phyloP scores from a whole-genome alignment of 257 asterid genomes.

The Ilex aquifolium region DNA sequence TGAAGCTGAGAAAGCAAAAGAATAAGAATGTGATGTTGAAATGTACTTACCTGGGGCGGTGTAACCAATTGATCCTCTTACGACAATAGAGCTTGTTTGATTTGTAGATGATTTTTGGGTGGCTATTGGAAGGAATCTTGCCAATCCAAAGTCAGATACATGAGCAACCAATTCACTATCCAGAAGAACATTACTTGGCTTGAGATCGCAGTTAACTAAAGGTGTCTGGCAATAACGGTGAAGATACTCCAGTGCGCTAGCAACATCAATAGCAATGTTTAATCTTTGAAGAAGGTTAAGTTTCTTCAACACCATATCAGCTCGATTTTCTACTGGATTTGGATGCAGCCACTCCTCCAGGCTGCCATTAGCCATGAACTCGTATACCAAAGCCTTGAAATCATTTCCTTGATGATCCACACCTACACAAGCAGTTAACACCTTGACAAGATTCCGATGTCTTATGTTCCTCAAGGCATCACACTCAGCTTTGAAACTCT shows the following conservation, averaged over 20 bases:
- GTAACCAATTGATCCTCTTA: slow-evolving; percentile 8
- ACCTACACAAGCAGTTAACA: slow-evolving; percentile 15
- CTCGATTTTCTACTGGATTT: background rate
- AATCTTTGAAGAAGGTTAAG: slow-evolving; percentile 21
- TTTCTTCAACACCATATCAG: background rate
- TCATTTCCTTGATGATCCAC: slow-evolving; percentile 17
- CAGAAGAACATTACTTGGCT: slow-evolving; percentile 22
- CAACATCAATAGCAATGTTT: slow-evolving; percentile 20
- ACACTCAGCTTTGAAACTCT: slow-evolving; percentile 22
- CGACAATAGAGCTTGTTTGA: background rate
- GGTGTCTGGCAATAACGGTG: slow-evolving; percentile 2
- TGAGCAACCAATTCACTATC: slow-evolving; percentile 18
- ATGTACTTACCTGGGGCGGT: slow-evolving; percentile 7
- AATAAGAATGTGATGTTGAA: no score
- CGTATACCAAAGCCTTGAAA: slow-evolving; percentile 24
- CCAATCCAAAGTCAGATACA: slow-evolving; percentile 22
- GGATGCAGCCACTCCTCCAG: slow-evolving; percentile 25
- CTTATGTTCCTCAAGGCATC: slow-evolving; percentile 20
- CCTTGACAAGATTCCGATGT: slow-evolving; percentile 26
- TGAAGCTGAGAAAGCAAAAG: background rate
- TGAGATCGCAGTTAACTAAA: slow-evolving; percentile 14
- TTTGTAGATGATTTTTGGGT: background rate
- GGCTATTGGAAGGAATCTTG: slow-evolving; percentile 2
- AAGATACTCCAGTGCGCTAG: slow-evolving; percentile 21
- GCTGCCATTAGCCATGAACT: slow-evolving; percentile 20